Base-by-base conservation (phyloP, 2,329 filamentous ascomycete genomes). In the Penicillium freii region DNA sequence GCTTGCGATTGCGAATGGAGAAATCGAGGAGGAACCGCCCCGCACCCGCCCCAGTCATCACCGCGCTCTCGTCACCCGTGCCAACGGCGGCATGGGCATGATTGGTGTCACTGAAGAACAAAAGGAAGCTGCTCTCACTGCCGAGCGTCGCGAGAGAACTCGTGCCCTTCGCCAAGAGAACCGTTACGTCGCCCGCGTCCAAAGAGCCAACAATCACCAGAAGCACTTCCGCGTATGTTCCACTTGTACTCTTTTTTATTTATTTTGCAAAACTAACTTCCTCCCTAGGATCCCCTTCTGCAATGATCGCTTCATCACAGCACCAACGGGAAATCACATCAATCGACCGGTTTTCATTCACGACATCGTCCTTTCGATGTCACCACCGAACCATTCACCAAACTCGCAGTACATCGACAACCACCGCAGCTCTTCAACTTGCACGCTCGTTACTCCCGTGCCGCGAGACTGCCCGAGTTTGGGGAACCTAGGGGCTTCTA, bases 61-160 rank as follows among this genome's bases (percentile, higher is more conserved):
- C 59, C 80, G 84, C 43, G 82, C 84, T 19, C 71, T 90, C 23
- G 79, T 87, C 44, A 85, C 82, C 51, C 85, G 91, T 60, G 87
- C 86, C 21, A 87, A 91, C 62, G 88, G 87, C n/a, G 88, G 85
- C 31, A 71, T 83, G 31, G 91, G 91, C 43, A 90, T 96, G 88
- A 71, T 87, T 45, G 90, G 91, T 44, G 89, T 91, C 7, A 86
- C 84, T 6, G 87, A 88, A n/a, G 80, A 84, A 57, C 90, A 90
- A 80, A 93, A 87, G 78, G 82, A 82, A 51, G 84, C 87, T 62
- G 85, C 90, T 19, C 76, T 79, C 23, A 83, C 82, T 46, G 81
- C 84, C 9, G 89, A 93, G 75, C 86, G 88, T 75, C 84, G 87
- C 67, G 85, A 87, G 56, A 81, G 84, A 59, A 89, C 86, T 69